Base-by-base conservation (phyloP, 495 filamentous ascomycete genomes). In the Trichocladium antarcticum region DNA sequence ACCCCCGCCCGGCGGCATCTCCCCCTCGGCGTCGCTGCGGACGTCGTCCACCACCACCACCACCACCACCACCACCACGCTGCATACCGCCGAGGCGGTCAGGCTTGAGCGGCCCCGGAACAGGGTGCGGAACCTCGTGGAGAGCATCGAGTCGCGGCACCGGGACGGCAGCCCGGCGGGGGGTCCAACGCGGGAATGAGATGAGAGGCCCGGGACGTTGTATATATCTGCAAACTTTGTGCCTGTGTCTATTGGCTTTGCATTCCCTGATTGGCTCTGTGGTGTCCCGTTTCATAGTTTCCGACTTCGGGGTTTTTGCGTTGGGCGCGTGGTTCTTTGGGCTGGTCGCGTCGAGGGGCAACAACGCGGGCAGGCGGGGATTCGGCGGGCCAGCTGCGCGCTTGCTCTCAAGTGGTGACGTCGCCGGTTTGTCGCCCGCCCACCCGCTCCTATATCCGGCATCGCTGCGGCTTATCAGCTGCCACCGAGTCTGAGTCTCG, bases 41-140 rank as follows among this genome's bases (percentile, higher is more conserved):
- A 50, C 55, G 6, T 20, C 42, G 8, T 49, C 50, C 6, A n/a
- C n/a, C n/a, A n/a, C n/a, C n/a, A n/a, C n/a, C n/a, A n/a, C n/a
- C n/a, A n/a, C n/a, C n/a, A 51, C 49, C 17, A 55, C 32, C 0
- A 58, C 49, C 8, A 37, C 42, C 2, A 55, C 49, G 24, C 42
- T 65, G 20, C 55, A 60, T 17, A 61, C 48, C n/a, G 66, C 64
- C 41, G 60, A 67, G 57, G 58, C 56, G 22, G 57, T 68, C 17
- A 50, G 56, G 28, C 34, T 65, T 40, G 64, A 68, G 52, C 46
- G 69, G 50, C 59, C 66, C 9, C 45, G 59, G 24, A 68, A 67
- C 1, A 47, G 65, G 20, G 71, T 74, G n/a, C 53, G 68, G n/a
- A 64, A 65, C 24, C 71, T 74, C 66, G 69, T 74, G 27, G 62